phyloP scores from a whole-genome alignment of 805 yeast genomes.

The Candida awuae region DNA sequence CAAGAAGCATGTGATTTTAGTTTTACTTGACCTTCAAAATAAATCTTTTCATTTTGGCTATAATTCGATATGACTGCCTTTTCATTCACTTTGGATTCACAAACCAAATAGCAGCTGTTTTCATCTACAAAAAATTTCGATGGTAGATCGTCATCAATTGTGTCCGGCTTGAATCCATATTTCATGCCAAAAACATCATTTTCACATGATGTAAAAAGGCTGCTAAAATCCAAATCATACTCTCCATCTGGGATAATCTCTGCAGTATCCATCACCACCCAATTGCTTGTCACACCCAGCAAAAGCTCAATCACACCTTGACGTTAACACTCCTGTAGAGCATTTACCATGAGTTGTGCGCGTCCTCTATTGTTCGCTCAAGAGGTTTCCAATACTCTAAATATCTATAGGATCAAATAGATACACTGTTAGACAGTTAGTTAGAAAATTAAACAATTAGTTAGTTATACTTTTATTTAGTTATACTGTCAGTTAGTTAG shows the following conservation, averaged over 20 bases:
- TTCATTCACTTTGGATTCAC: constrained; percentile 21
- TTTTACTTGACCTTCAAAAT: constrained; percentile 24
- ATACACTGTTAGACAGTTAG: no score
- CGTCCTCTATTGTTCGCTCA: no score
- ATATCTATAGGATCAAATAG: no score
- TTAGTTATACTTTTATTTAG: no score
- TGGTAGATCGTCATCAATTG: constrained; percentile 21
- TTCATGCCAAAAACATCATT: constrained; percentile 27
- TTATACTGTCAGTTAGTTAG: no score
- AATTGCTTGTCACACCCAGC: no score
- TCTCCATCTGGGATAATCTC: constrained; percentile 29
- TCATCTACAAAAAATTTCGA: constrained; percentile 9
- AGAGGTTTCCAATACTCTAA: no score
- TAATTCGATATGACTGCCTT: constrained; percentile 15
- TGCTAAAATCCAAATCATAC: constrained; percentile 28
- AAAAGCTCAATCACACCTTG: no score
- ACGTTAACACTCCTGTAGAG: no score
- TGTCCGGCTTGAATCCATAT: constrained; percentile 29
- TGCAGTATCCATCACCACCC: constrained; percentile 1
- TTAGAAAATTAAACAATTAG: no score
- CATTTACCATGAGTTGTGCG: no score
- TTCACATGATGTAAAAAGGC: constrained; percentile 14
- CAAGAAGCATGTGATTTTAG: not conserved
- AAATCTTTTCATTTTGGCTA: constrained; percentile 14
- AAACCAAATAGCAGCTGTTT: constrained; percentile 3